A percentile compares a stretch with the other conserved stretches of the same genome.
Evolutionary conservation across 1,139 yeast genomes (phyloP).

Genomic region (Debaryomycetaceae sp.): DNA sequence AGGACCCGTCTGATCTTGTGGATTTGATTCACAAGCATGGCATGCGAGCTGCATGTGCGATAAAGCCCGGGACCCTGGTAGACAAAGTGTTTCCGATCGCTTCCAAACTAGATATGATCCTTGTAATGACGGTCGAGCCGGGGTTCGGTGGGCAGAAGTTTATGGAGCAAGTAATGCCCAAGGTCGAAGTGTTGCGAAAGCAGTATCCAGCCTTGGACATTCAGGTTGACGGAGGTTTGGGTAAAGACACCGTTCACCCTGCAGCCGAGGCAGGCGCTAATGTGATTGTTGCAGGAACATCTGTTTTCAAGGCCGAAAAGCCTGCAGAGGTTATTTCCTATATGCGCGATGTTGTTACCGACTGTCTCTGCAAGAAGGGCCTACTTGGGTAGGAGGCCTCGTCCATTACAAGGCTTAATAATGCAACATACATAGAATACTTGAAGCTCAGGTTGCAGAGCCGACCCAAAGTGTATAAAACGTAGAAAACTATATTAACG

Average conservation of each 20-base stretch:
- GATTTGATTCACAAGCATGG: constrained; percentile 66
- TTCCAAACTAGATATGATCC: constrained; percentile 77
- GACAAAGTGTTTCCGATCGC: constrained; percentile 72
- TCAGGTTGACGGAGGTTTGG: constrained; percentile 96
- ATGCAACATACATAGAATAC: too few species aligned
- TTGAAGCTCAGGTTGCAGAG: too few species aligned
- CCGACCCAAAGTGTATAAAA: too few species aligned
- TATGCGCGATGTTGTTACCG: constrained; percentile 52
- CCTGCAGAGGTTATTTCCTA: constrained; percentile 63
- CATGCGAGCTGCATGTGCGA: constrained; percentile 91
- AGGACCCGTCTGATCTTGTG: constrained; percentile 66
- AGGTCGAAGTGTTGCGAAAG: constrained; percentile 66
- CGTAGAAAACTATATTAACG: too few species aligned
- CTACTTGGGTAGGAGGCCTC: too few species aligned
- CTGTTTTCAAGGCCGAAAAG: constrained; percentile 75
- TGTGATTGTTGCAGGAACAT: constrained; percentile 96
- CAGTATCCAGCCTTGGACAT: constrained; percentile 73
- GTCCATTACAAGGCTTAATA: too few species aligned
- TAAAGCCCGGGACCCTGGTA: constrained; percentile 89
- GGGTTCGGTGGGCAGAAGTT: constrained; percentile 98
- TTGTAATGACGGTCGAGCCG: constrained; percentile 97
- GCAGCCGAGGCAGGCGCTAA: constrained; percentile 97
- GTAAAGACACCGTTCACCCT: constrained; percentile 65
- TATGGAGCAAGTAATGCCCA: constrained; percentile 94
- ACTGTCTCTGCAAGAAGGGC: constrained; percentile 18